Percentiles rank a stretch among this genome's conserved stretches.
phyloP scores from a whole-genome alignment of 257 asterid species.

The Solanum acaule region DNA sequence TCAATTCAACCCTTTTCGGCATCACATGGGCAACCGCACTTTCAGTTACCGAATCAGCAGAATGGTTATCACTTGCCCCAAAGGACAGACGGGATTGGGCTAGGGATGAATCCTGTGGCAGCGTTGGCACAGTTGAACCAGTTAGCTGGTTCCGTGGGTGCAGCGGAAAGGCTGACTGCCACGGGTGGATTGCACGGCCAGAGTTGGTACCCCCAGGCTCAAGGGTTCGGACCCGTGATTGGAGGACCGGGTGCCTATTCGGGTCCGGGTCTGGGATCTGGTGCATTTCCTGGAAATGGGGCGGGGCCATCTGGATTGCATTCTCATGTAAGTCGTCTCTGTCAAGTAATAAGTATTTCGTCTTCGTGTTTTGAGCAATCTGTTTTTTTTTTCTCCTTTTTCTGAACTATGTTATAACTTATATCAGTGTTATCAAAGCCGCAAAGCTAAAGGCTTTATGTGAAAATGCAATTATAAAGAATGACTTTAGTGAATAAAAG shows the following conservation, averaged over 20 bases:
- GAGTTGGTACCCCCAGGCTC: not conserved
- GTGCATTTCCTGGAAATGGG: not conserved
- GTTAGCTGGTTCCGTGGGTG: not conserved
- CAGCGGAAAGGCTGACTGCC: not conserved
- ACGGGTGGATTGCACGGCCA: not conserved
- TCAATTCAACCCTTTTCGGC: not conserved
- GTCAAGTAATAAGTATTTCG: not conserved
- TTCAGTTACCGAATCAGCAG: constrained; percentile 5
- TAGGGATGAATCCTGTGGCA: not conserved
- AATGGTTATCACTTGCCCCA: not conserved
- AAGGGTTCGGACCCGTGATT: not conserved
- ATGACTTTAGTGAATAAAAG: not conserved
- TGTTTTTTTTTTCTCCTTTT: not conserved
- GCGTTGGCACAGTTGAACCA: not conserved
- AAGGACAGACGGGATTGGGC: not conserved
- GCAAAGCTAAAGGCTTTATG: not conserved
- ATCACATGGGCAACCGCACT: not conserved
- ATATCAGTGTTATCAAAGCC: not conserved
- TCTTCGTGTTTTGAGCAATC: not conserved
- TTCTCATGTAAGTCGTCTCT: not conserved
- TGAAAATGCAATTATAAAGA: not conserved
- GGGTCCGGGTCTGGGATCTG: not conserved
- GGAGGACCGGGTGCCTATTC: not conserved
- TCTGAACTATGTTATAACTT: not conserved
- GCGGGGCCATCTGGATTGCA: not conserved